phyloP scores from a whole-genome alignment of 2,329 filamentous ascomycete genomes.

The Myriangium duriaei region DNA sequence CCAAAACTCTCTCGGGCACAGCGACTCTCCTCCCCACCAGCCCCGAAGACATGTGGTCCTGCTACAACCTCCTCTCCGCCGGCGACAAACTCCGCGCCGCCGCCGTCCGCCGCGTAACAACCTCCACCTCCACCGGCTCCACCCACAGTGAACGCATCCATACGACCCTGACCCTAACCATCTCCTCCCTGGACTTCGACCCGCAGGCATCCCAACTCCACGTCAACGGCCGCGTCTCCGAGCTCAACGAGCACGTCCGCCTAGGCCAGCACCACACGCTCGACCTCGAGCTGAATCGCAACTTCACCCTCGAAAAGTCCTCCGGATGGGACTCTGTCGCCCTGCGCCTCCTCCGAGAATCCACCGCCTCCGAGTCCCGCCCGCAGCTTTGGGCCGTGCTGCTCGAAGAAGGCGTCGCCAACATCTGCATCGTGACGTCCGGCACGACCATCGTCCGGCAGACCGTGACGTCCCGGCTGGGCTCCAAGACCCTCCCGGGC shows the following conservation, averaged over 20 bases:
- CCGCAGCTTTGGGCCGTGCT: conserved; percentile 82
- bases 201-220: conserved; percentile 55
- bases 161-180: conserved; percentile 50
- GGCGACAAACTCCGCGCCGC: conserved; percentile 52
- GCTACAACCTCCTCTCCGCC: conserved; percentile 59
- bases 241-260: conserved; percentile 55
- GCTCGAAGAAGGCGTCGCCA: conserved; percentile 79
- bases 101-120: conserved; percentile 54
- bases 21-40: conserved; percentile 59
- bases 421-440: conserved; percentile 72
- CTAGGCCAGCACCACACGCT: conserved; percentile 58
- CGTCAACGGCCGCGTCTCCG: conserved; percentile 51
- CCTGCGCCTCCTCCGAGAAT: conserved; percentile 62
- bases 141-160: conserved; percentile 52
- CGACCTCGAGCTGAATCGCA: conserved; percentile 75
- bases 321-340: conserved; percentile 85
- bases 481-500: conserved; percentile 42
- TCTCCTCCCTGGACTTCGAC: conserved; percentile 58
- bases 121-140: conserved; percentile 44
- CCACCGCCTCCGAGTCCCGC: conserved; percentile 63
- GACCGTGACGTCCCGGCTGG: conserved; percentile 54
- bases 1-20: conserved; percentile 49
- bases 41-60: conserved; percentile 70
- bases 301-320: conserved; percentile 79
- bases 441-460: conserved; percentile 66